A percentile compares a stretch with the other conserved stretches of the same genome.
Evolutionary conservation across 1,284 basidiomycete species (phyloP).

Genomic region (Microbotryum scabiosae): DNA sequence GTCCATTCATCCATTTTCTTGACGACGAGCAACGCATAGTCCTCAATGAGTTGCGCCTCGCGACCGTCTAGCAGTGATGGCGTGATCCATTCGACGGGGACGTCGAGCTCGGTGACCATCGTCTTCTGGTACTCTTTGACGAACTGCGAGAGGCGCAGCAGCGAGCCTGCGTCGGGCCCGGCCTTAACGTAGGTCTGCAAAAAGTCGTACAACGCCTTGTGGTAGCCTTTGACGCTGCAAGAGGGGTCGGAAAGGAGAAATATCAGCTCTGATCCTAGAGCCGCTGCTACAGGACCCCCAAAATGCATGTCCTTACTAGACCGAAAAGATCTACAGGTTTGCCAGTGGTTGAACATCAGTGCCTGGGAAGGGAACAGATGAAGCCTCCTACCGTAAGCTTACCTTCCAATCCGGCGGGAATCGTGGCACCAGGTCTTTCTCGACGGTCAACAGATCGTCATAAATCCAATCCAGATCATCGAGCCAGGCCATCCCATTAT

Average conservation of each 20-base stretch:
- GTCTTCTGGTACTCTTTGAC: constrained; percentile 89
- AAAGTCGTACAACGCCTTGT: constrained; percentile 72
- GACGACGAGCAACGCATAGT: constrained; percentile 88
- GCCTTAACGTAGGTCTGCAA: constrained; percentile 63
- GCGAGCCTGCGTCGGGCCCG: constrained; percentile 67
- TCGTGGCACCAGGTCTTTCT: constrained; percentile 75
- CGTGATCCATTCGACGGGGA: constrained; percentile 70
- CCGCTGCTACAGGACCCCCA: not conserved
- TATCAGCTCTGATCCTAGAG: not conserved
- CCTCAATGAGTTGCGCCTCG: constrained; percentile 86
- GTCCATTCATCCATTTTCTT: constrained; percentile 98
- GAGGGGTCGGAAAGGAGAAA: not conserved
- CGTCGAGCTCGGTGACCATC: constrained; percentile 79
- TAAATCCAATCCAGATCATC: constrained; percentile 82
- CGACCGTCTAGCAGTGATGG: constrained; percentile 87
- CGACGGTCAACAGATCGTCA: constrained; percentile 84
- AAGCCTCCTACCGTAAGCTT: not conserved
- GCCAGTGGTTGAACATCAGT: not conserved
- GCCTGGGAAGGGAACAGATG: not conserved
- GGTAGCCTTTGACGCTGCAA: constrained; percentile 80
- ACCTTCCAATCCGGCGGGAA: constrained; percentile 66
- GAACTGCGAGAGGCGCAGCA: constrained; percentile 83
- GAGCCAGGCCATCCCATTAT: constrained; percentile 54
- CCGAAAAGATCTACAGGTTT: constrained; percentile 13
- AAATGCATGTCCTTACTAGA: constrained; percentile 12